Conservation (phyloP, 23 red algal species). For the Cyanidiococcus yangmingshanensis region DNA sequence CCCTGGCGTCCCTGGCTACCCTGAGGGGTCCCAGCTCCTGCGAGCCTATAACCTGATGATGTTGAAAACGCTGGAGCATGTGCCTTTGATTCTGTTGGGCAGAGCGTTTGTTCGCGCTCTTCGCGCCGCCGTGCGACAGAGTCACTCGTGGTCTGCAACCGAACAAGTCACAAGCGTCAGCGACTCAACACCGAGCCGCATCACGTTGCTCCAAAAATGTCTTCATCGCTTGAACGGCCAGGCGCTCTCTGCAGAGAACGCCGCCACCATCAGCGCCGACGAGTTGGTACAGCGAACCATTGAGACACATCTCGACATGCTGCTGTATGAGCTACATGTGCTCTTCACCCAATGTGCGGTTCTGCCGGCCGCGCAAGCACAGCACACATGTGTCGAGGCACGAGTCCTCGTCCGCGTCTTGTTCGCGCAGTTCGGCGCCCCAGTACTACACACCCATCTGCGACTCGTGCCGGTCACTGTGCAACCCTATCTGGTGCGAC, state of each 20-base stretch:
- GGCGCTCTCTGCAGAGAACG: neutral
- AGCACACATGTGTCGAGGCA: neutral
- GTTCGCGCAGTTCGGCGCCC: neutral
- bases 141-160: neutral
- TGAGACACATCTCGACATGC: neutral
- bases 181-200: neutral
- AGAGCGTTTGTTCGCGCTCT: conserved; percentile 4
- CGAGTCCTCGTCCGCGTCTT: neutral
- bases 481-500: conserved; percentile 5
- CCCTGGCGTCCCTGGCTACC: neutral
- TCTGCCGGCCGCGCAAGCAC: neutral
- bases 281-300: neutral
- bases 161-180: neutral
- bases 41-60: conserved; percentile 16
- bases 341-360: neutral
- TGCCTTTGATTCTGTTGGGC: neutral
- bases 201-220: neutral
- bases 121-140: neutral
- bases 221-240: neutral
- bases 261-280: neutral
- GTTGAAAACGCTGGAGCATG: conserved; percentile 19
- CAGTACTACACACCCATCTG: neutral
- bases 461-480: conserved; percentile 1
- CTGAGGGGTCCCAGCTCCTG: conserved; percentile 7
- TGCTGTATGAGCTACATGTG: conserved; percentile 1